Evolutionary conservation across 352 stramenopile species (phyloP).

Genomic region (Phytophthora aleatoria): DNA sequence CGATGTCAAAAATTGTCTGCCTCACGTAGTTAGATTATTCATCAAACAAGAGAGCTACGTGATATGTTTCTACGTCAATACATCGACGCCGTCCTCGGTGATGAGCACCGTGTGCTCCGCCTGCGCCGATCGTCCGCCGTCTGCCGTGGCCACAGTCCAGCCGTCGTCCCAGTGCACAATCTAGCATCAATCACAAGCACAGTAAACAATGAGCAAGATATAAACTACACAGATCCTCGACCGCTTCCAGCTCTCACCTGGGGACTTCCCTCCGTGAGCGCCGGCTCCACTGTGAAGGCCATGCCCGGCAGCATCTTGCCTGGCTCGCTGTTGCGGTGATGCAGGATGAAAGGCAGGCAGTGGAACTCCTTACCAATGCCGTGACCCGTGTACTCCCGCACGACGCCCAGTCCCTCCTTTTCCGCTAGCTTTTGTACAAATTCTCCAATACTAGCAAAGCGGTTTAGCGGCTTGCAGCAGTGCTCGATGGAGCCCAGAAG

Average conservation of each 20-base stretch:
- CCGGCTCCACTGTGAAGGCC: conserved; percentile 99
- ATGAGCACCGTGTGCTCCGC: conserved; percentile 98
- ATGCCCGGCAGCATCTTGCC: conserved; percentile 91
- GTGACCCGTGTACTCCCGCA: conserved; percentile 95
- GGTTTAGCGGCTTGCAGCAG: conserved; percentile 91
- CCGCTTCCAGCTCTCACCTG: conserved; percentile 52
- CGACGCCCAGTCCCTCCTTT: conserved; percentile 77
- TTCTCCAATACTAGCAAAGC: conserved; percentile 94
- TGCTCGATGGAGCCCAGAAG: conserved; percentile 85
- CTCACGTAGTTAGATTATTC: too few species aligned
- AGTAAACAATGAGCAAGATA: conserved; percentile 1
- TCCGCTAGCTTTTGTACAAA: conserved; percentile 93
- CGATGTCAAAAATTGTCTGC: too few species aligned
- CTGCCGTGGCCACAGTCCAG: conserved; percentile 96
- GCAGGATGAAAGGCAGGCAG: conserved; percentile 94
- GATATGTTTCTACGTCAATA: conserved; percentile 83
- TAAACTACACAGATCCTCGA: neutral
- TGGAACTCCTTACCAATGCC: conserved; percentile 97
- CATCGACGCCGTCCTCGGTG: conserved; percentile 93
- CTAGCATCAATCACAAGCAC: conserved; percentile 31
- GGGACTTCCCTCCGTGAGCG: conserved; percentile 91
- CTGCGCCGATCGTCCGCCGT: conserved; percentile 94
- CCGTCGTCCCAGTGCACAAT: conserved; percentile 94
- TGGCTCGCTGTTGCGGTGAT: conserved; percentile 87
- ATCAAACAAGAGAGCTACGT: too few species aligned